A percentile compares a stretch with the other conserved stretches of the same genome.
These are phyloP conservation scores for Erythrophleum fordii DNA, from an alignment of 306 rosid species.

Conservation along the genomic window DNA sequence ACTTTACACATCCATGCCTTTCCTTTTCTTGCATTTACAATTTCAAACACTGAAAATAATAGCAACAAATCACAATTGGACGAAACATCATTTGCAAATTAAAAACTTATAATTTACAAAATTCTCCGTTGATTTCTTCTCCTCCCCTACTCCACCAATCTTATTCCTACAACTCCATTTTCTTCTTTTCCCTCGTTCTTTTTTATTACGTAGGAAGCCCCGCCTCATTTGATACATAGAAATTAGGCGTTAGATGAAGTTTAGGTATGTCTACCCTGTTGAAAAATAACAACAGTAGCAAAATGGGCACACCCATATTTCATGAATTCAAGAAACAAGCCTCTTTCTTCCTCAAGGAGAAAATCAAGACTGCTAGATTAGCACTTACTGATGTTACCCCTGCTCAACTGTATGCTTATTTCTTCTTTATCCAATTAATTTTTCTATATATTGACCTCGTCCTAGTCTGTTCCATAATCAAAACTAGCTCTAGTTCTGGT, in stretches of 20 bases:
- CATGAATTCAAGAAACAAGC: conserved; percentile 88
- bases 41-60: conserved; percentile 12
- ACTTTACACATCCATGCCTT: not conserved
- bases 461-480: not conserved
- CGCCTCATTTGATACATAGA: not conserved
- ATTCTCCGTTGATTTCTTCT: conserved; percentile 35
- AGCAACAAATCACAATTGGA: conserved; percentile 22
- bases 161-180: conserved; percentile 1
- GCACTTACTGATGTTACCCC: conserved; percentile 97
- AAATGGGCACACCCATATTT: conserved; percentile 62
- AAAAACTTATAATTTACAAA: not conserved
- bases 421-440: not conserved
- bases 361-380: conserved; percentile 88
- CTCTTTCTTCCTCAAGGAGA: conserved; percentile 90
- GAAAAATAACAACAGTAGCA: conserved; percentile 48
- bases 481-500: conserved; percentile 14
- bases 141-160: conserved; percentile 18
- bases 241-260: not conserved
- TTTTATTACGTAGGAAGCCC: not conserved
- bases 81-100: conserved; percentile 12
- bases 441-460: not conserved
- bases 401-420: conserved; percentile 65
- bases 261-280: conserved; percentile 50
- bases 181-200: not conserved
- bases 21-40: conserved; percentile 19